phyloP scores from a whole-genome alignment of 164 flowering plant species.

The Malania oleifera region DNA sequence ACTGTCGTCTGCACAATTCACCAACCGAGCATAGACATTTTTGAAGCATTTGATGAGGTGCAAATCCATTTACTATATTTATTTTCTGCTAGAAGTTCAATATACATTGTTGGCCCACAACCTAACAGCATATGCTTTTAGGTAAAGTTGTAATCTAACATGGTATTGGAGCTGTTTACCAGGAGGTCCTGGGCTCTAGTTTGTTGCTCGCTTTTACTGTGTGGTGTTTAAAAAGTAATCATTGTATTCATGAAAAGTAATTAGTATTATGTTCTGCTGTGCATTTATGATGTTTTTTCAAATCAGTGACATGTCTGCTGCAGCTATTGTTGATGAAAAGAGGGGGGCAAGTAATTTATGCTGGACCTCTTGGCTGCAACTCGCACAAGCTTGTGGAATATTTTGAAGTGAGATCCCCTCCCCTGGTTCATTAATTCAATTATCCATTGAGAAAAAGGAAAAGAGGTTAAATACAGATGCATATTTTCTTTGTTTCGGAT shows the following conservation, averaged over 20 bases:
- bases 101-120: too few relatives aligned
- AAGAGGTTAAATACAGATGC: neutral
- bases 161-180: too few relatives aligned
- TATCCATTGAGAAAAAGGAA: neutral
- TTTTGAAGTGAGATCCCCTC: slow-evolving; percentile 34
- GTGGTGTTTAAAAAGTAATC: too few relatives aligned
- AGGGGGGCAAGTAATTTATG: slow-evolving; percentile 61
- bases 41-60: slow-evolving; percentile 69
- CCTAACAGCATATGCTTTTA: too few relatives aligned
- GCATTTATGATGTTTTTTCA: too few relatives aligned
- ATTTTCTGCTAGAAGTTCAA: neutral
- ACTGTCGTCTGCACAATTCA: slow-evolving; percentile 72
- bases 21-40: slow-evolving; percentile 68
- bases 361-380: slow-evolving; percentile 52
- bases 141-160: too few relatives aligned
- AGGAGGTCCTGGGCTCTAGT: too few relatives aligned
- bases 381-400: slow-evolving; percentile 49
- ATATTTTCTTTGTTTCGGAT: neutral
- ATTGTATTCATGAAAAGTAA: too few relatives aligned
- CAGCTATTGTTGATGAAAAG: slow-evolving; percentile 55
- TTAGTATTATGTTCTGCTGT: too few relatives aligned
- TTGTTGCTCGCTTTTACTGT: too few relatives aligned
- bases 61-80: neutral
- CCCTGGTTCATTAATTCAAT: neutral
- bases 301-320: slow-evolving; percentile 7